Evolutionary conservation across 768 basidiomycete species (phyloP).

Genomic region (Pleurotus platypus): DNA sequence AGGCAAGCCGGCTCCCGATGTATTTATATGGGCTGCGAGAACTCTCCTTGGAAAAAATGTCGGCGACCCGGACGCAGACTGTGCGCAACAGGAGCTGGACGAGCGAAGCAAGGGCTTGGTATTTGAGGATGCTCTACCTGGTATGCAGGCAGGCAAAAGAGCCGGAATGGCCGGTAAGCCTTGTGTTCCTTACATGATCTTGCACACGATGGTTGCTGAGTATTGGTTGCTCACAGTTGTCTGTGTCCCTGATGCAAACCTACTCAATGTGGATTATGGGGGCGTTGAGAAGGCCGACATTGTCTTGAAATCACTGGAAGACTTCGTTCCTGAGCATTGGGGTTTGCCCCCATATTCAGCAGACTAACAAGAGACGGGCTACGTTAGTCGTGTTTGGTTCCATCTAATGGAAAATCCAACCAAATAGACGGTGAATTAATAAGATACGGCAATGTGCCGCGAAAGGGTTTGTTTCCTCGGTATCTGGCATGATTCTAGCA

Average conservation of each 20-base stretch:
- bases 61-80: conserved; percentile 37
- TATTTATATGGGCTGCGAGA: conserved; percentile 73
- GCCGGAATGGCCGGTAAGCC: conserved; percentile 81
- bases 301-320: conserved; percentile 56
- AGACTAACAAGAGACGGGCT: not conserved
- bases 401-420: not conserved
- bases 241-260: conserved; percentile 79
- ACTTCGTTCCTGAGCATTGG: conserved; percentile 81
- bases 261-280: conserved; percentile 48
- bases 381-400: not conserved
- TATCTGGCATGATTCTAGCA: not conserved
- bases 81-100: conserved; percentile 28
- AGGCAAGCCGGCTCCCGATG: conserved; percentile 82
- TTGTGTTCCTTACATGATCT: not conserved
- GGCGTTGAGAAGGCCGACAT: conserved; percentile 56
- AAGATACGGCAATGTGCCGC: not conserved
- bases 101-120: conserved; percentile 68
- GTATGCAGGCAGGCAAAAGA: conserved; percentile 75
- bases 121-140: conserved; percentile 79
- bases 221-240: conserved; percentile 44
- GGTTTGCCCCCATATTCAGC: conserved; percentile 67
- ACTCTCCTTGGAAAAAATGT: conserved; percentile 54
- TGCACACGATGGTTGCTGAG: too few species aligned
- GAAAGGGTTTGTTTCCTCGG: not conserved
- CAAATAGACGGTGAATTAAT: not conserved